Evolutionary conservation across 805 yeast genomes (phyloP).

Genomic region (Saturnispora besseyi): DNA sequence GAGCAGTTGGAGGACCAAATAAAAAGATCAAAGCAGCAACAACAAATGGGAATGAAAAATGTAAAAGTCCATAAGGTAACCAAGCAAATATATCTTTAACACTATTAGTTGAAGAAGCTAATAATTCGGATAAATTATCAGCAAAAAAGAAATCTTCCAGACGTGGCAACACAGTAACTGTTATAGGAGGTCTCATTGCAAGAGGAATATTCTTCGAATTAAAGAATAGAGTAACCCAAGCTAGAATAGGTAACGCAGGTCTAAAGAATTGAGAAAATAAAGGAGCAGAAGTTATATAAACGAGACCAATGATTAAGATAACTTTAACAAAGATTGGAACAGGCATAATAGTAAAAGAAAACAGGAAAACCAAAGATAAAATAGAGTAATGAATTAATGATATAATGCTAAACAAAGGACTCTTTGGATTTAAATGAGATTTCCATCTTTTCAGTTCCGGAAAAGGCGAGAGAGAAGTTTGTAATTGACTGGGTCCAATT

Average conservation of each 20-base stretch:
- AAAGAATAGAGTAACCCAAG: constrained; percentile 84
- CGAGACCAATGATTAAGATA: constrained; percentile 9
- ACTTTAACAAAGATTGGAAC: constrained; percentile 13
- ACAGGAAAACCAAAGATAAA: constrained; percentile 15
- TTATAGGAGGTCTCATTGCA: constrained; percentile 71
- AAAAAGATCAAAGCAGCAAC: constrained; percentile 70
- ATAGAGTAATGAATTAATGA: constrained; percentile 15
- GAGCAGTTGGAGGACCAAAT: constrained; percentile 85
- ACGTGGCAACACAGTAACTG: constrained; percentile 85
- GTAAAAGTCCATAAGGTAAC: constrained; percentile 90
- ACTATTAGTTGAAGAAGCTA: constrained; percentile 64
- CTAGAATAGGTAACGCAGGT: constrained; percentile 71
- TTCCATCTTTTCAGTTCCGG: neutral
- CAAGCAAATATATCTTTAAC: constrained; percentile 77
- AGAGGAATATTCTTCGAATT: constrained; percentile 68
- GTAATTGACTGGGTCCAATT: neutral
- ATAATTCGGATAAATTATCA: constrained; percentile 76
- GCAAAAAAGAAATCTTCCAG: constrained; percentile 90
- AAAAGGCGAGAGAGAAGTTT: neutral
- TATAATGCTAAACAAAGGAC: neutral
- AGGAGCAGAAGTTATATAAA: constrained; percentile 47
- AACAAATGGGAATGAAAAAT: constrained; percentile 84
- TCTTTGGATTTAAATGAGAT: neutral
- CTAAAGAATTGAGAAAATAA: constrained; percentile 77
- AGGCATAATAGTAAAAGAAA: constrained; percentile 21